Conservation (phyloP, 805 yeast species). For the Candida ipomoeae region DNA sequence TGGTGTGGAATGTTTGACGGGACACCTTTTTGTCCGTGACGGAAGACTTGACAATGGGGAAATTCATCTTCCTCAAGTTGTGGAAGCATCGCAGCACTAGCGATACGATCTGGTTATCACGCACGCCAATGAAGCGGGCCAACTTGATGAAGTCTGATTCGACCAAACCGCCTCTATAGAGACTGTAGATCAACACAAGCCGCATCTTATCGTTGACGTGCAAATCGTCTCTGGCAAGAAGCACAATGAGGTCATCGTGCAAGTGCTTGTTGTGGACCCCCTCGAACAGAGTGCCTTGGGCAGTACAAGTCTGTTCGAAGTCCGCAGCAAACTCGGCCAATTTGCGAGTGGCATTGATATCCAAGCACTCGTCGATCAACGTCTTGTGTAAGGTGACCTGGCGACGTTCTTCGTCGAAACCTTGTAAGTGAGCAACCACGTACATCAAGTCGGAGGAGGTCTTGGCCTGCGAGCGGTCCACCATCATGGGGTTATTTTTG, state of each 20-base stretch:
- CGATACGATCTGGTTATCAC: constrained; percentile 46
- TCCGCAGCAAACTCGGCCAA: constrained; percentile 70
- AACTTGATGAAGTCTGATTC: constrained; percentile 70
- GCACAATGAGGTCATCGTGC: constrained; percentile 56
- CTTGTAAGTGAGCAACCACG: constrained; percentile 66
- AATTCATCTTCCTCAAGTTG: constrained; percentile 50
- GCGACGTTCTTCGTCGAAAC: constrained; percentile 63
- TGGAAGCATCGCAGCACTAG: constrained; percentile 51
- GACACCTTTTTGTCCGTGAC: constrained; percentile 41
- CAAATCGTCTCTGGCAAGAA: constrained; percentile 47
- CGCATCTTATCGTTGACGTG: constrained; percentile 69
- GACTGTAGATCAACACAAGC: constrained; percentile 65
- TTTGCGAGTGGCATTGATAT: constrained; percentile 51
- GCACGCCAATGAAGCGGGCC: constrained; percentile 48
- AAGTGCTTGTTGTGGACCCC: constrained; percentile 58
- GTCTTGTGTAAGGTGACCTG: constrained; percentile 57
- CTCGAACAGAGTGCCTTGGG: constrained; percentile 65
- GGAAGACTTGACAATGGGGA: constrained; percentile 45
- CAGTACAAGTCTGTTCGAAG: constrained; percentile 77
- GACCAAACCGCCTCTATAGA: constrained; percentile 78
- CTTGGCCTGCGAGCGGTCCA: constrained; percentile 61
- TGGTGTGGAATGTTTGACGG: constrained; percentile 54
- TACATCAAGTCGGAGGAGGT: constrained; percentile 69
- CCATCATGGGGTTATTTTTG: constrained; percentile 69
- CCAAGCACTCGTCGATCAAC: constrained; percentile 62